Percentiles rank a stretch among this genome's conserved stretches.
These are phyloP conservation scores for Rubus idaeus DNA, from an alignment of 306 rosid species.

Conservation along the genomic window DNA sequence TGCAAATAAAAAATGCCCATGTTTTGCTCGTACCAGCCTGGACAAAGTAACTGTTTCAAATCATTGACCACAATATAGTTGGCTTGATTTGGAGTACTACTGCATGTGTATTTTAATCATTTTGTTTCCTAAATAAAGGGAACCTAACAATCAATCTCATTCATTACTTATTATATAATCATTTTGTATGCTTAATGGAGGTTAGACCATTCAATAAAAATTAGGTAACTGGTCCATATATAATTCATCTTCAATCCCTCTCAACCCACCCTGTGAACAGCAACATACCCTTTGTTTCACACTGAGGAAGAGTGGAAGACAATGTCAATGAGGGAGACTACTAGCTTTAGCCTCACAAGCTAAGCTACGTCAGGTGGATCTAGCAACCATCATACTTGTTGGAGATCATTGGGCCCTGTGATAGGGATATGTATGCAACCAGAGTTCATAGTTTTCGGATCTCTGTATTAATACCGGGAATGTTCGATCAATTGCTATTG, in stretches of 20 bases:
- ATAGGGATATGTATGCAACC: background rate
- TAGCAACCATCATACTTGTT: background rate
- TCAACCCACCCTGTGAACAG: background rate
- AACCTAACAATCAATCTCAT: background rate
- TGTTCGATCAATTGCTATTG: too few relatives aligned
- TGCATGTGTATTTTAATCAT: conserved; percentile 6
- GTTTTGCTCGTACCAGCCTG: background rate
- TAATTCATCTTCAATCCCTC: background rate
- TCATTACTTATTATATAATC: background rate
- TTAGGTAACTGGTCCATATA: background rate
- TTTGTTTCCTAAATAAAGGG: background rate
- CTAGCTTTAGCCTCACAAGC: too few relatives aligned
- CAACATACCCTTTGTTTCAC: background rate
- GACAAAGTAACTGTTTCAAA: background rate
- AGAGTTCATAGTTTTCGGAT: background rate
- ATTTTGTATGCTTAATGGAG: background rate
- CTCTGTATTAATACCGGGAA: background rate
- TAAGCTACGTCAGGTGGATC: background rate
- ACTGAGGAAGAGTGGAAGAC: background rate
- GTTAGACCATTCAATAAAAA: background rate
- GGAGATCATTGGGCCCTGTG: background rate
- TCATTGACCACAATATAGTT: background rate
- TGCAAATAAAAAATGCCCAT: background rate
- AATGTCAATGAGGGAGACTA: too few relatives aligned
- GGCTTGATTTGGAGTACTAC: background rate